Base-by-base conservation (phyloP, 1,284 basidiomycete species). In the Chalciporus sp. region DNA sequence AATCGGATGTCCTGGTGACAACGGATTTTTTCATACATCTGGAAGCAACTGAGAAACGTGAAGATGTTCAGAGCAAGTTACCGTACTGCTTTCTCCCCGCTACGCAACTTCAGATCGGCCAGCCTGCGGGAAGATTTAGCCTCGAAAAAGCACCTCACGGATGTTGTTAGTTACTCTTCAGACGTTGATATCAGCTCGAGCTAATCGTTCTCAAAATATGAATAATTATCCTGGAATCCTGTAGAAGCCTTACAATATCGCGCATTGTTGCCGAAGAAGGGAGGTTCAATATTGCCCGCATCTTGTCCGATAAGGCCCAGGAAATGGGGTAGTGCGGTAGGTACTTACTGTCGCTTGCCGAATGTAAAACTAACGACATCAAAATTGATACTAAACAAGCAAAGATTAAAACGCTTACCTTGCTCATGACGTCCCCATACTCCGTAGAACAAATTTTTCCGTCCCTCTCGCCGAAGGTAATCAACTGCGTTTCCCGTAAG, bases 401-500 rank as follows among this genome's bases (percentile, higher is more conserved):
- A 6, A 42, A 44, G 29, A 12, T 42, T 14, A 26, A 54, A 51
- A 43, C 39, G 58, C 75, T 41, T 50, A 87, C 90, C 77, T 86
- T 90, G 80, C 87, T 90, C 90, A 92, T 92, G 56, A 91, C 84
- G 61, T 92, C 88, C 0, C 90, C 90, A 58, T 81, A 91, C 51
- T 90, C 83, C 2, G 90, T 92, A 1, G 83, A 82, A 17, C 63
- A 66, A 33, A 92, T 67, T 17, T 63, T 69, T 23, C 74, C 76
- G 14, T 72, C 68, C 4, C 69, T 74, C 7, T 72, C 67, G 1
- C 59, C 62, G 28, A 72, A 69, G n/a, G 74, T 69, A 14, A 95
- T 76, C 23, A 95, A 72, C 48, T 86, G 74, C 2, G 80, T 79
- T 37, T 82, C 68, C 49, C 81, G 77, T 46, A 95, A 70, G 45